Conservation (phyloP, 148 eudicot genomes). For the Bassia scoparia region DNA sequence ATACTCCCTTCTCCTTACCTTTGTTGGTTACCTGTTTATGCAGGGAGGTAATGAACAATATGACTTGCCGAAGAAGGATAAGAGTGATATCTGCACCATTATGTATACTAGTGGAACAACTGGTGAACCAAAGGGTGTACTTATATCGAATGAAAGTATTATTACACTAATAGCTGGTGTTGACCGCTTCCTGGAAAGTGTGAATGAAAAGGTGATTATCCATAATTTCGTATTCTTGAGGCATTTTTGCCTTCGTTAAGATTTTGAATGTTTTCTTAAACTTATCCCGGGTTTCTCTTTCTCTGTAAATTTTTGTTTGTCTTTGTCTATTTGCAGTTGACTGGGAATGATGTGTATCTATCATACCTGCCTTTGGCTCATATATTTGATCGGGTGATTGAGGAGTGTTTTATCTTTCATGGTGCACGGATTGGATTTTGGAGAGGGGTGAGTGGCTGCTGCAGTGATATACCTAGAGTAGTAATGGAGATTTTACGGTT, state of each 20-base stretch:
- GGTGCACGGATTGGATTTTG: conserved; percentile 94
- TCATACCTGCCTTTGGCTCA: conserved; percentile 98
- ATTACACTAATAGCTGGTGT: conserved; percentile 85
- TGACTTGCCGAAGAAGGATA: conserved; percentile 66
- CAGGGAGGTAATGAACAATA: conserved; percentile 69
- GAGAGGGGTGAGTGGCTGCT: conserved; percentile 80
- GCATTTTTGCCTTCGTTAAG: not conserved
- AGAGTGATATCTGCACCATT: conserved; percentile 86
- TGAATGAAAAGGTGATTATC: conserved; percentile 61
- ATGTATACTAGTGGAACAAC: conserved; percentile 99
- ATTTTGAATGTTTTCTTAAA: not conserved
- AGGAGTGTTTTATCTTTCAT: conserved; percentile 71
- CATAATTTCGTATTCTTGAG: not conserved
- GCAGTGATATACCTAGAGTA: not conserved
- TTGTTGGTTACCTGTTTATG: conserved; percentile 12
- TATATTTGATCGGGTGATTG: conserved; percentile 94
- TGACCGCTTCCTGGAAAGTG: conserved; percentile 56
- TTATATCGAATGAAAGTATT: conserved; percentile 84
- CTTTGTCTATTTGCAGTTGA: conserved; percentile 54
- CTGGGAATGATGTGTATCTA: conserved; percentile 63
- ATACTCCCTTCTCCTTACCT: not conserved
- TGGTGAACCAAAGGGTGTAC: conserved; percentile 98
- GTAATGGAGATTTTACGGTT: conserved; percentile 11
- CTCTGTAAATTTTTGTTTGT: not conserved
- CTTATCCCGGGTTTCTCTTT: not conserved